Evolutionary conservation across 257 asterid species (phyloP).

Genomic region (Penstemon newberryi): DNA sequence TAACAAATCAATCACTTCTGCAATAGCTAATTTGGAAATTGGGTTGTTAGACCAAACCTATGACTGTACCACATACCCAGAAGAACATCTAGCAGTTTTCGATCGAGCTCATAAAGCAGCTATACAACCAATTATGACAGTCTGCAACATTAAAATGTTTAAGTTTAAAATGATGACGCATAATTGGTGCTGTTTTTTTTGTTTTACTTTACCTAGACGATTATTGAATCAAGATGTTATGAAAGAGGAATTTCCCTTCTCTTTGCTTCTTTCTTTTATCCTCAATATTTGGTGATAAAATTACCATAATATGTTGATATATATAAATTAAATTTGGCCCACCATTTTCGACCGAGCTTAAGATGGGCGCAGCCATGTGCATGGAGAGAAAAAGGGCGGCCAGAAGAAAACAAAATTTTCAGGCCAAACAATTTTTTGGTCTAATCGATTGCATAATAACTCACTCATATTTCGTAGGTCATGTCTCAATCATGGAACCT

Average conservation of each 20-base stretch:
- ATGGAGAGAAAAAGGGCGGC: conserved; percentile 1
- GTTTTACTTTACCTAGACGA: too few relatives aligned
- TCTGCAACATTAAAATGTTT: too few relatives aligned
- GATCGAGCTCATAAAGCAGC: too few relatives aligned
- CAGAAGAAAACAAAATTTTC: conserved; percentile 9
- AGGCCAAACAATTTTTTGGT: not conserved
- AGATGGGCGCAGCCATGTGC: not conserved
- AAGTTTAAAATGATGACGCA: too few relatives aligned
- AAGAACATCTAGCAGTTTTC: too few relatives aligned
- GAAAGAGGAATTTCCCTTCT: not conserved
- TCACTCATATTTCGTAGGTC: not conserved
- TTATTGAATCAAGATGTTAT: not conserved
- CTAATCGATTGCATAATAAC: not conserved
- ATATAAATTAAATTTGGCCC: too few relatives aligned
- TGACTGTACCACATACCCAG: too few relatives aligned
- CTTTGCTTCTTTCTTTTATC: not conserved
- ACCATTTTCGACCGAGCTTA: not conserved
- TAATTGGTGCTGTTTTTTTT: too few relatives aligned
- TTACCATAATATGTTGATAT: not conserved
- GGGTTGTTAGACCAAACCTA: too few relatives aligned
- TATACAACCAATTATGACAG: too few relatives aligned
- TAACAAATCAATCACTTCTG: too few relatives aligned
- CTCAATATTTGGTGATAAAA: not conserved
- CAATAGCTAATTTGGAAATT: too few relatives aligned
- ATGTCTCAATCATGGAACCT: conserved; percentile 4